Percentiles rank a stretch among this genome's conserved stretches.
Conservation (phyloP, 148 eudicot genomes). For the Camellia sinensis region DNA sequence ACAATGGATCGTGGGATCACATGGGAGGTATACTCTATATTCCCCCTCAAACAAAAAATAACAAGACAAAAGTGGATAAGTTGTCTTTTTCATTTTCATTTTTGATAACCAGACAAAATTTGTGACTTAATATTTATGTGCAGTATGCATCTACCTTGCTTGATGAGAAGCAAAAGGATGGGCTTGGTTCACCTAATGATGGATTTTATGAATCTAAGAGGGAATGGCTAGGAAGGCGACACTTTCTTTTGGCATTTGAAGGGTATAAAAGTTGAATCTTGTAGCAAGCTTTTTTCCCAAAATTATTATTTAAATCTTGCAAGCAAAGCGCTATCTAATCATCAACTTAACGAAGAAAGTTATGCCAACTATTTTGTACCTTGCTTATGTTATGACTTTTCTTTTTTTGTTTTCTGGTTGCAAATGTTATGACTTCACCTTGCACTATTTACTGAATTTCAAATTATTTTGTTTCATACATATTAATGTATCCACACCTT, state of each 20-base stretch:
- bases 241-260: slow-evolving; percentile 81
- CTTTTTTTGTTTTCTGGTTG: background rate
- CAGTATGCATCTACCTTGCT: slow-evolving; percentile 81
- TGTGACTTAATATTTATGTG: slow-evolving; percentile 21
- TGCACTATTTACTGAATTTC: background rate
- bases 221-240: slow-evolving; percentile 94
- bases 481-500: background rate
- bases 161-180: slow-evolving; percentile 76
- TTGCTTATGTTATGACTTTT: slow-evolving; percentile 1
- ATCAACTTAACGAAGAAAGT: background rate
- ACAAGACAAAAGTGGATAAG: background rate
- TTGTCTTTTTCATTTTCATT: background rate
- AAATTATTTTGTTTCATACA: background rate
- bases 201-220: slow-evolving; percentile 92
- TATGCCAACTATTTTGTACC: background rate
- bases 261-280: slow-evolving; percentile 46
- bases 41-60: background rate
- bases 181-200: slow-evolving; percentile 54
- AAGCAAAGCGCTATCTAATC: background rate
- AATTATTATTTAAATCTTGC: background rate
- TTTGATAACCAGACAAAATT: background rate
- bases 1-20: slow-evolving; percentile 84
- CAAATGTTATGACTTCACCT: background rate
- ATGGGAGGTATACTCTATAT: slow-evolving; percentile 66
- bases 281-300: background rate